A percentile compares a stretch with the other conserved stretches of the same genome.
These are phyloP conservation scores for Zarea fungicola DNA, from an alignment of 2,329 filamentous ascomycete species.

Conservation along the genomic window DNA sequence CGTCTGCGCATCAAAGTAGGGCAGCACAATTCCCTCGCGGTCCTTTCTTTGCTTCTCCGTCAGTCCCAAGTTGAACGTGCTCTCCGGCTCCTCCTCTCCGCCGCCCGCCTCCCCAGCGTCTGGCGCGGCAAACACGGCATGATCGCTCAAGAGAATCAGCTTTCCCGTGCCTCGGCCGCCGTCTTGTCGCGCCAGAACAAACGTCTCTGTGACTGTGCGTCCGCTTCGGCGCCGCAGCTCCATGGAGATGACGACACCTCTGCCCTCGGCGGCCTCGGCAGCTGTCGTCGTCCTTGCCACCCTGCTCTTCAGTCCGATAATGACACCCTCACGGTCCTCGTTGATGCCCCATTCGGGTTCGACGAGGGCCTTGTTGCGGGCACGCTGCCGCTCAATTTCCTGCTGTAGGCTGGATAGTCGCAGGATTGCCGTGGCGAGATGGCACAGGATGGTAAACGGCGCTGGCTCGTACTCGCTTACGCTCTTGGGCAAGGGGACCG, in stretches of 20 bases:
- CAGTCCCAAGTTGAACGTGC: slow-evolving; percentile 80
- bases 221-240: slow-evolving; percentile 83
- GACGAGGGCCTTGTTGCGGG: slow-evolving; percentile 66
- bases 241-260: slow-evolving; percentile 69
- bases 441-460: slow-evolving; percentile 67
- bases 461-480: slow-evolving; percentile 57
- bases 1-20: slow-evolving; percentile 94
- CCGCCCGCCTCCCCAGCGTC: slow-evolving; percentile 28
- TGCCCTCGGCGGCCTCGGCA: slow-evolving; percentile 20
- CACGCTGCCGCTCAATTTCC: slow-evolving; percentile 67
- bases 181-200: slow-evolving; percentile 39
- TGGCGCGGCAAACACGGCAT: slow-evolving; percentile 59
- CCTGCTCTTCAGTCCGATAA: slow-evolving; percentile 58
- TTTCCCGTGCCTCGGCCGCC: slow-evolving; percentile 23
- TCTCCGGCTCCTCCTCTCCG: slow-evolving; percentile 54
- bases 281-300: slow-evolving; percentile 38
- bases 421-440: slow-evolving; percentile 85
- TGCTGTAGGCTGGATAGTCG: slow-evolving; percentile 69
- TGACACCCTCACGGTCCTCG: slow-evolving; percentile 71
- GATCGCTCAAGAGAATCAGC: slow-evolving; percentile 65
- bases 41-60: slow-evolving; percentile 88
- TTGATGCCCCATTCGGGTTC: slow-evolving; percentile 74
- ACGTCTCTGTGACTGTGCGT: slow-evolving; percentile 65
- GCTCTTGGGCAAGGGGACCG: slow-evolving; percentile 42
- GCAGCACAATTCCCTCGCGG: slow-evolving; percentile 82